Evolutionary conservation across 257 asterid species (phyloP), one percentile per base, ranked within the genome.

Genomic region (Nicotiana sylvestris): DNA sequence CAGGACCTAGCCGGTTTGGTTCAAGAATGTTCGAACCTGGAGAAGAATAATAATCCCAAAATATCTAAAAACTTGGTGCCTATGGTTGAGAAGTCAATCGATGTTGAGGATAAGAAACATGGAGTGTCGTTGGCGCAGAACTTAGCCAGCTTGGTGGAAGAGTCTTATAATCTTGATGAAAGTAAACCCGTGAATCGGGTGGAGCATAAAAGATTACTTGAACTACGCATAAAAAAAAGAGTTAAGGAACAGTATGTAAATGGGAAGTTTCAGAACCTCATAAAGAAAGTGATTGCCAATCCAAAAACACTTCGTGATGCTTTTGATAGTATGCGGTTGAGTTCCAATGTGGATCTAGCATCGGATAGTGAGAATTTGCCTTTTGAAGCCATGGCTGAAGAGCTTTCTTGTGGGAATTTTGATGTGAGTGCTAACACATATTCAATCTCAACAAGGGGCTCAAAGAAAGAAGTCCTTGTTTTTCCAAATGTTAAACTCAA

Each of bases 121-220:
- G 76, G 66, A 27, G 46, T 37, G 21, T 66, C 78, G 0, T 56
- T 95, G 81, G 97, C 99, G 56, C 88, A 84, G 88, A 89, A 89
- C 87, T 92, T 96, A 84, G 98, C 99, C 35, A 86, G 88, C 68
- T 85, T 94, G 88, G 92, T 96, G 82, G 94, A 90, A 88, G 97
- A 94, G 86, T 88, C 97, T 60, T 87, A 53, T 72, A 85, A 85
- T 70, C 80, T 57, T 62, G 61, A 84, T 81, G 88, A 87, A 85
- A 78, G 78, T 78, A 89, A 86, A 85, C 91, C 87, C 6, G 86
- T 80, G 86, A 89, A 88, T 35, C 86, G 95, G 3, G 57, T 83
- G 69, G 97, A 90, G 82, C 86, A 82, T 49, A 92, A 90, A 89
- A 90, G 93, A 90, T 86, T 86, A 81, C 93, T 93, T 33, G 97